Conservation (phyloP, 257 asterid species). For the Parsonsia alboflavescens region DNA sequence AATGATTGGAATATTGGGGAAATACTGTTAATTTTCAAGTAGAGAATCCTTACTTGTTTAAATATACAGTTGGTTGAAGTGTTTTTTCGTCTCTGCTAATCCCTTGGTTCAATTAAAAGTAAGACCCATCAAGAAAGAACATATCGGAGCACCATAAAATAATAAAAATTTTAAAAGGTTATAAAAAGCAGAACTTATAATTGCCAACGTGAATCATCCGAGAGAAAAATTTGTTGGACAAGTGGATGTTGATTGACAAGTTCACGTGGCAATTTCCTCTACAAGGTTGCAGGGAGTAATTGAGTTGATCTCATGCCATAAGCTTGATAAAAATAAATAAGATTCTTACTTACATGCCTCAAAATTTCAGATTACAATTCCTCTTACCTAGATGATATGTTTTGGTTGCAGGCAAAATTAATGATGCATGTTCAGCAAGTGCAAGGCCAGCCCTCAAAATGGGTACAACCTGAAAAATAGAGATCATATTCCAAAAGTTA, state of each 20-base stretch:
- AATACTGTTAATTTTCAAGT: background rate
- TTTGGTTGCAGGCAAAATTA: conserved; percentile 75
- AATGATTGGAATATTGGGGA: background rate
- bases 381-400: conserved; percentile 81
- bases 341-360: background rate
- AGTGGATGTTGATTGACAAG: background rate
- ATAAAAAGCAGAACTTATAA: background rate
- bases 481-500: conserved; percentile 1
- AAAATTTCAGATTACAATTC: background rate
- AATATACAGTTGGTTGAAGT: conserved; percentile 75
- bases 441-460: conserved; percentile 99
- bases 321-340: background rate
- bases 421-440: conserved; percentile 88
- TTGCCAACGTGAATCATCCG: background rate
- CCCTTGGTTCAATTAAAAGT: conserved; percentile 42
- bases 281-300: background rate
- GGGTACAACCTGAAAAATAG: conserved; percentile 73
- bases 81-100: conserved; percentile 85
- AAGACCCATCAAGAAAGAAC: conserved; percentile 18
- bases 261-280: background rate
- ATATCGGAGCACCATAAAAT: background rate
- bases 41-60: conserved; percentile 74
- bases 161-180: background rate
- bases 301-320: background rate
- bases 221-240: background rate